These are phyloP conservation scores for Colletotrichum sp. DNA, from an alignment of 2,329 filamentous ascomycete species.

Conservation along the genomic window DNA sequence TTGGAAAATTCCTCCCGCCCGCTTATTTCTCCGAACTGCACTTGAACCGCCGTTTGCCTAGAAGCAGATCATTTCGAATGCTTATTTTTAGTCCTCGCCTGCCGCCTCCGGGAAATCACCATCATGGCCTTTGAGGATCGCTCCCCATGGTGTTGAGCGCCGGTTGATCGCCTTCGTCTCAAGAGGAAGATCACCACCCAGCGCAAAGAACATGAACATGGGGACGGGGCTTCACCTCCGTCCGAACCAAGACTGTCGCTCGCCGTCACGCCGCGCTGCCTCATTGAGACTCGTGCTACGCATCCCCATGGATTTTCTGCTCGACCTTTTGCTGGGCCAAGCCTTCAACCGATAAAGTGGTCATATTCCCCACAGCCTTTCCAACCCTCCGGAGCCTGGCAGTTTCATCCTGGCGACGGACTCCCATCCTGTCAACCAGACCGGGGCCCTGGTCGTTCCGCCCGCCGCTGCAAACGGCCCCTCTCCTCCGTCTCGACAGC, in stretches of 20 bases:
- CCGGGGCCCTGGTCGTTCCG: background rate
- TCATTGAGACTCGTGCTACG: constrained; percentile 6
- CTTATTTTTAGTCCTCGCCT: constrained; percentile 1
- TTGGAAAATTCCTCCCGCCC: background rate
- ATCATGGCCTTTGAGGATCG: background rate
- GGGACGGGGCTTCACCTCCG: constrained; percentile 2
- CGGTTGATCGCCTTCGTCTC: background rate
- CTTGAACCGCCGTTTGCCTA: background rate
- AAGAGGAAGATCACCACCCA: background rate
- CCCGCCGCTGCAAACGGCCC: background rate
- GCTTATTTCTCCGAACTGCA: background rate
- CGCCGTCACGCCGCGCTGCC: background rate
- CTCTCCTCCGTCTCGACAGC: background rate
- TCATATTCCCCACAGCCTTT: constrained; percentile 15
- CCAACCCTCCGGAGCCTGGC: constrained; percentile 13
- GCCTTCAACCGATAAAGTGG: constrained; percentile 5
- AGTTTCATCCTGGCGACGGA: constrained; percentile 16
- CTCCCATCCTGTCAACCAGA: constrained; percentile 15
- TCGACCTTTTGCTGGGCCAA: background rate
- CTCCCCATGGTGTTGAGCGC: background rate
- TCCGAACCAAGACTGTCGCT: constrained; percentile 8
- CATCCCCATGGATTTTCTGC: background rate
- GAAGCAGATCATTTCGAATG: constrained; percentile 1
- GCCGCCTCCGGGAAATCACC: background rate
- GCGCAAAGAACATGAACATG: background rate